These are phyloP conservation scores for Leptodermis oblonga DNA, from an alignment of 257 asterid species.

Conservation along the genomic window DNA sequence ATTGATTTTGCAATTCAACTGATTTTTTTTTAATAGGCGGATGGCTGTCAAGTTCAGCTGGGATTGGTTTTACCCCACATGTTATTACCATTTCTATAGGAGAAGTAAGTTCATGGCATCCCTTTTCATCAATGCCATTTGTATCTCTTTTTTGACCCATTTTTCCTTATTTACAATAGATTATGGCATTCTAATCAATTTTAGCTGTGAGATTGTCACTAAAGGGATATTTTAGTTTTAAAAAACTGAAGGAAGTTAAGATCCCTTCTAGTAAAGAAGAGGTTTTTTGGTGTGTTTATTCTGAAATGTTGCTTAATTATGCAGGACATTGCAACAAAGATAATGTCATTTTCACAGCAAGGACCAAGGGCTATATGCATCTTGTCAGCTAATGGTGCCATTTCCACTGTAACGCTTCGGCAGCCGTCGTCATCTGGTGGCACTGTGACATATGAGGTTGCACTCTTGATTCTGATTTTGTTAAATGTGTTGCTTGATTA, in stretches of 20 bases:
- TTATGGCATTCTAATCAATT: background rate
- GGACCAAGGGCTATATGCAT: slow-evolving; percentile 61
- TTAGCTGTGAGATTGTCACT: background rate
- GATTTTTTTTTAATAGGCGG: slow-evolving; percentile 59
- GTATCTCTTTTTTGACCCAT: background rate
- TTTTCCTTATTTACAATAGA: background rate
- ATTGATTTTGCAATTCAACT: slow-evolving; percentile 4
- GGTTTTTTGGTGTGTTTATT: background rate
- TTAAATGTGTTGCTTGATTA: background rate
- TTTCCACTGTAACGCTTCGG: slow-evolving; percentile 62
- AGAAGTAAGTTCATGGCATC: slow-evolving; percentile 52
- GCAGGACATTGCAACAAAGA: slow-evolving; percentile 72
- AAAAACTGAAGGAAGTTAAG: background rate
- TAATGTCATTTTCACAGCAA: slow-evolving; percentile 53
- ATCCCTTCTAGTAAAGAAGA: background rate
- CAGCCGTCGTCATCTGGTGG: slow-evolving; percentile 62
- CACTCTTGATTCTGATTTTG: slow-evolving; percentile 12
- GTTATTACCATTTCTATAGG: slow-evolving; percentile 61
- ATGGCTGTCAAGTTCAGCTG: slow-evolving; percentile 53
- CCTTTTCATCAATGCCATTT: slow-evolving; percentile 5
- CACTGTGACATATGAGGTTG: slow-evolving; percentile 75
- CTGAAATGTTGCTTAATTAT: slow-evolving; percentile 6
- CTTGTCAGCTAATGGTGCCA: slow-evolving; percentile 67
- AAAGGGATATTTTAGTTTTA: background rate
- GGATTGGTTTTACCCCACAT: slow-evolving; percentile 68